phyloP scores from a whole-genome alignment of 257 asterid species.

The Nicotiana tabacum region DNA sequence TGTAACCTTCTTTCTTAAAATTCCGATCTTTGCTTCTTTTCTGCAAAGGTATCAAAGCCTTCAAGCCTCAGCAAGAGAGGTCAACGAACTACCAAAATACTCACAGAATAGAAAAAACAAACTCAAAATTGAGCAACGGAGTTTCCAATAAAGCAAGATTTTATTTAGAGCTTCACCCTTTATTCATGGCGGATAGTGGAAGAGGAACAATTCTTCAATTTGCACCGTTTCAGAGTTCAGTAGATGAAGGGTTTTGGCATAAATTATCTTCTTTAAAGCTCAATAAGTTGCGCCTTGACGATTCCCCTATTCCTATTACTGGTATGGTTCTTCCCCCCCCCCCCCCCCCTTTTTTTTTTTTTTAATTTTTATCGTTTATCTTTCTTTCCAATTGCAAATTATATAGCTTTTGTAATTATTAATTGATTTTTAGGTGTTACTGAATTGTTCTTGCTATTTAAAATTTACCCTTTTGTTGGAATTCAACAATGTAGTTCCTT shows the following conservation, averaged over 20 bases:
- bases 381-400: neutral
- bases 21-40: neutral
- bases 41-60: neutral
- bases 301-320: conserved; percentile 77
- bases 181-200: neutral
- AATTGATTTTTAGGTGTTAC: neutral
- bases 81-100: neutral
- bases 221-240: conserved; percentile 70
- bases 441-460: conserved; percentile 4
- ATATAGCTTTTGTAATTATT: neutral
- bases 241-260: conserved; percentile 96
- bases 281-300: conserved; percentile 87
- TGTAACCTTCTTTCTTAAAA: neutral
- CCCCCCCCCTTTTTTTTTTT: neutral
- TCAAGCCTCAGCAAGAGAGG: neutral
- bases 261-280: conserved; percentile 85
- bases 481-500: neutral
- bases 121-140: too few species aligned
- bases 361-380: neutral
- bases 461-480: neutral
- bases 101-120: too few species aligned
- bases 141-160: neutral
- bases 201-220: conserved; percentile 39
- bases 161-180: neutral
- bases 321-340: conserved; percentile 35